Percentiles rank a stretch among this genome's conserved stretches.
phyloP scores from a whole-genome alignment of 441 rosid genomes.

The Bruguiera hainesii region DNA sequence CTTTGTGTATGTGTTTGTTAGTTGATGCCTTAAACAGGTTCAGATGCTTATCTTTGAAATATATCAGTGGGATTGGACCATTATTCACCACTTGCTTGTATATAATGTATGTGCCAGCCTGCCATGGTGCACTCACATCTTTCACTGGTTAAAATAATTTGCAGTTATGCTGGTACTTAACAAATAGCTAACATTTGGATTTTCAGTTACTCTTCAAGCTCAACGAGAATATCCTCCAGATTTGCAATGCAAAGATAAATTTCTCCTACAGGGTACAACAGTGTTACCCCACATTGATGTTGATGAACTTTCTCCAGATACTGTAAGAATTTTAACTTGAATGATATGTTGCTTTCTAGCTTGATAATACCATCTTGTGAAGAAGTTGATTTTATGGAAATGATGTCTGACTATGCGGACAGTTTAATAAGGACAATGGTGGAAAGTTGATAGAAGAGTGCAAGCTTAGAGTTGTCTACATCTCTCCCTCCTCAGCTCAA shows the following conservation, averaged over 20 bases:
- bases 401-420: conserved; percentile 22
- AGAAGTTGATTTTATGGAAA: conserved; percentile 9
- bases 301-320: conserved; percentile 83
- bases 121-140: background rate
- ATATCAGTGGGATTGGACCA: background rate
- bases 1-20: conserved; percentile 7
- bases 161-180: background rate
- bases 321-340: conserved; percentile 43
- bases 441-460: conserved; percentile 71
- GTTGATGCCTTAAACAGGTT: conserved; percentile 4
- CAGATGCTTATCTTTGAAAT: background rate
- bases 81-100: conserved; percentile 2
- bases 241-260: conserved; percentile 96
- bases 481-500: conserved; percentile 47
- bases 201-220: conserved; percentile 88
- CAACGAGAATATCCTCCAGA: conserved; percentile 76
- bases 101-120: conserved; percentile 6
- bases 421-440: conserved; percentile 78
- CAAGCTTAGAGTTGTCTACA: conserved; percentile 83
- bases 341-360: conserved; percentile 1
- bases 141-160: conserved; percentile 9
- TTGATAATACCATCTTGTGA: conserved; percentile 8
- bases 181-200: conserved; percentile 13
- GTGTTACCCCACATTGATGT: conserved; percentile 77
- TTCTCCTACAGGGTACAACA: conserved; percentile 83